Conservation (phyloP, 1,139 yeast species). For the Yamadazyma epiphylla region DNA sequence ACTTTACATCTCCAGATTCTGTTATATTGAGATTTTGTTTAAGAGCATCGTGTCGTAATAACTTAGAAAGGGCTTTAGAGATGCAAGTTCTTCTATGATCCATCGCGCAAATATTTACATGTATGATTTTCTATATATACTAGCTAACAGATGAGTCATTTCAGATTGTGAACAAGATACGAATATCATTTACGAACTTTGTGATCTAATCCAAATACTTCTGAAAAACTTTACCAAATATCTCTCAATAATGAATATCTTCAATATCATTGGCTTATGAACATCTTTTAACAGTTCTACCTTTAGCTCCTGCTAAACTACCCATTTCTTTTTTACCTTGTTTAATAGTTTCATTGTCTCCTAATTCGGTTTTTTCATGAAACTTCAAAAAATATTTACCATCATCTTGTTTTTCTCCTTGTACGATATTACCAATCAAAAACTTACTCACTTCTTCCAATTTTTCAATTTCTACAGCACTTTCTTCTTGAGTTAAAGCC, state of each 20-base stretch:
- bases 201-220: too few species aligned
- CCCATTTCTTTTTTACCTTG: slow-evolving; percentile 32
- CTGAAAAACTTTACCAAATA: too few species aligned
- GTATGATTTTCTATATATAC: slow-evolving; percentile 24
- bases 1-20: slow-evolving; percentile 58
- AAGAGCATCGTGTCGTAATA: slow-evolving; percentile 83
- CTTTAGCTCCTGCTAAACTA: slow-evolving; percentile 39
- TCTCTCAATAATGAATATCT: too few species aligned
- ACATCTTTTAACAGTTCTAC: slow-evolving; percentile 11
- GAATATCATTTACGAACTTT: too few species aligned
- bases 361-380: slow-evolving; percentile 80
- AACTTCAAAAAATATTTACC: slow-evolving; percentile 57
- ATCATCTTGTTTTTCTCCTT: slow-evolving; percentile 57
- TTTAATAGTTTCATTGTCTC: slow-evolving; percentile 69
- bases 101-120: too few species aligned
- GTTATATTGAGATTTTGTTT: slow-evolving; percentile 66
- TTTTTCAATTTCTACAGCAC: slow-evolving; percentile 52
- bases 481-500: slow-evolving; percentile 29
- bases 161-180: too few species aligned
- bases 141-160: background rate
- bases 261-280: too few species aligned
- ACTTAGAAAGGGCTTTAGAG: slow-evolving; percentile 70
- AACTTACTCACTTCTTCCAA: slow-evolving; percentile 69
- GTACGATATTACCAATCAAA: slow-evolving; percentile 73
- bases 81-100: too few species aligned